Percentiles rank a stretch among this genome's conserved stretches.
These are phyloP conservation scores for Aphanomyces cochlioides DNA, from an alignment of 352 stramenopile genomes.

Conservation along the genomic window DNA sequence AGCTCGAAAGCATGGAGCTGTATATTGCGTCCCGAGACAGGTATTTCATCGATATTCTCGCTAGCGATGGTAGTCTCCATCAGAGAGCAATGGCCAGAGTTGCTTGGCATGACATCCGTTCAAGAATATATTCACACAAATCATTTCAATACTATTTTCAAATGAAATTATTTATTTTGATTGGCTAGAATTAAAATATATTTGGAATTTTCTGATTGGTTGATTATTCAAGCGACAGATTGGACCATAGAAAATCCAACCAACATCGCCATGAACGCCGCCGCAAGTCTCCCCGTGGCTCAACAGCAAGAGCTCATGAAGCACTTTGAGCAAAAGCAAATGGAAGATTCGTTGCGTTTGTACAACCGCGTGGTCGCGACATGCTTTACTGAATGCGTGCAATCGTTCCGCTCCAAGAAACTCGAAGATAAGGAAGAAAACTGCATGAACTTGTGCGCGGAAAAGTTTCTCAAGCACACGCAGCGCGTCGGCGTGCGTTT, in stretches of 20 bases:
- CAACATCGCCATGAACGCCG: constrained; percentile 8
- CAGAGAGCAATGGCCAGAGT: no score
- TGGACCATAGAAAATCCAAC: not conserved
- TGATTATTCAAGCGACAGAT: not conserved
- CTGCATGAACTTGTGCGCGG: constrained; percentile 84
- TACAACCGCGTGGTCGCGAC: constrained; percentile 88
- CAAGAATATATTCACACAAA: no score
- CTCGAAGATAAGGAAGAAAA: constrained; percentile 86
- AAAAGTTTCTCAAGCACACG: constrained; percentile 89
- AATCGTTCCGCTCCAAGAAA: constrained; percentile 90
- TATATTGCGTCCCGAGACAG: no score
- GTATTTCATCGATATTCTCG: no score
- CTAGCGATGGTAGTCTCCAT: no score
- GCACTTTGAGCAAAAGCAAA: constrained; percentile 88
- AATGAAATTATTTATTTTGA: no score
- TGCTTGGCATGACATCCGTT: no score
- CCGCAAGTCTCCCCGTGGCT: not conserved
- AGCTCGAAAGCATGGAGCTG: no score
- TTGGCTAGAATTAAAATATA: no score
- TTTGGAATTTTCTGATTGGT: constrained; percentile 5
- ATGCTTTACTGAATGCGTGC: constrained; percentile 86
- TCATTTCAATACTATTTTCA: no score
- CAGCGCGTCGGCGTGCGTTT: constrained; percentile 87
- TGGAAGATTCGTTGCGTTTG: constrained; percentile 85
- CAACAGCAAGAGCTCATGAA: constrained; percentile 34